A percentile compares a stretch with the other conserved stretches of the same genome.
Conservation (phyloP, 352 stramenopile species). For the Pythium phragmiticola region DNA sequence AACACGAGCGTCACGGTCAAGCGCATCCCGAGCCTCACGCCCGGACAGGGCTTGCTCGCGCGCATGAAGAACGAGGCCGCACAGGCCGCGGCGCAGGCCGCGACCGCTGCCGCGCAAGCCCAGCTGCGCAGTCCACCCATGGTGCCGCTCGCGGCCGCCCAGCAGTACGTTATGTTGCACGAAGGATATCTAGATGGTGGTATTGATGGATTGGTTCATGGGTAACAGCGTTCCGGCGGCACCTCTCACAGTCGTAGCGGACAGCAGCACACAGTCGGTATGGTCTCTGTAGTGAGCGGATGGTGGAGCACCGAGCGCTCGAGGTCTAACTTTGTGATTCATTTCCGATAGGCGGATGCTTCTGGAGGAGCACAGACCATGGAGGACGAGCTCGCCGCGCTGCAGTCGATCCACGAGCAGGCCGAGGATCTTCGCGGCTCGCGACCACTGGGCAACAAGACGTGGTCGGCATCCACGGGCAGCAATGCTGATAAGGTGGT, state of each 20-base stretch:
- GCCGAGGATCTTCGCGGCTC: constrained; percentile 77
- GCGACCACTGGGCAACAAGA: constrained; percentile 77
- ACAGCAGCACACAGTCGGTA: constrained; percentile 15
- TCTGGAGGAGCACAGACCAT: constrained; percentile 68
- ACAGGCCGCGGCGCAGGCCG: constrained; percentile 48
- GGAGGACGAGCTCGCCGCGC: constrained; percentile 80
- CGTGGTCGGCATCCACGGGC: constrained; percentile 69
- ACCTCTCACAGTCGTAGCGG: constrained; percentile 24
- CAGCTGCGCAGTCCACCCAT: constrained; percentile 34
- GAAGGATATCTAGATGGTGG: not conserved
- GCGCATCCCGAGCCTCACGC: constrained; percentile 82
- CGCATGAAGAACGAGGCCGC: constrained; percentile 86
- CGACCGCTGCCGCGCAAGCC: constrained; percentile 34
- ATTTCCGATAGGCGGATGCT: constrained; percentile 16
- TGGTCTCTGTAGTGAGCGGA: not conserved
- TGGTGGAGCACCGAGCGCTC: not conserved
- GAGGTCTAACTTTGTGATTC: not conserved
- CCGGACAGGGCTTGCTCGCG: constrained; percentile 70
- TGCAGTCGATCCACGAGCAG: constrained; percentile 84
- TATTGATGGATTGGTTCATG: not conserved
- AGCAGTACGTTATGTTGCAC: constrained; percentile 38
- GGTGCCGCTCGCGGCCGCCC: constrained; percentile 30
- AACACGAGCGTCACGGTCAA: constrained; percentile 93
- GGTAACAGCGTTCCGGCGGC: constrained; percentile 17
- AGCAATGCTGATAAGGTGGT: constrained; percentile 79